Percentiles rank a stretch among this genome's conserved stretches.
Conservation (phyloP, 208 protist genomes). For the Crithidia expoeki region DNA sequence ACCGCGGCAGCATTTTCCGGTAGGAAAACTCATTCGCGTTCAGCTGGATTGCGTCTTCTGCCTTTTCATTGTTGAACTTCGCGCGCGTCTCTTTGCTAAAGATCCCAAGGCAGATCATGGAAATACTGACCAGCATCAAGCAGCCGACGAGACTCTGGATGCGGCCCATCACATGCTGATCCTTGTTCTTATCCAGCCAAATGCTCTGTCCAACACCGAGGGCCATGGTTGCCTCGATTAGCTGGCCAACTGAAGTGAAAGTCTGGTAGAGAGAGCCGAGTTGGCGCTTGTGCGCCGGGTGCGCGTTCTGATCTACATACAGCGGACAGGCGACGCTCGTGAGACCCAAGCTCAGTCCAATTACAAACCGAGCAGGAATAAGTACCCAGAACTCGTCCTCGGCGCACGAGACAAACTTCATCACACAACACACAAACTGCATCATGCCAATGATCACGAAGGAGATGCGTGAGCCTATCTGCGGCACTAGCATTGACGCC, state of each 20-base stretch:
- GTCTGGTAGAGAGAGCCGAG: constrained; percentile 81
- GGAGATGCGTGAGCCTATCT: constrained; percentile 54
- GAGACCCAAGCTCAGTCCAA: constrained; percentile 72
- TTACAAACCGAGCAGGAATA: constrained; percentile 64
- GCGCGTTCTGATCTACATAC: constrained; percentile 76
- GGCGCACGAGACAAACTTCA: constrained; percentile 60
- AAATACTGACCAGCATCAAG: constrained; percentile 56
- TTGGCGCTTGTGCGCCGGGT: constrained; percentile 47
- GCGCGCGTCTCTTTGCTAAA: constrained; percentile 17
- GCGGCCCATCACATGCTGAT: constrained; percentile 53
- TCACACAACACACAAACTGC: constrained; percentile 47
- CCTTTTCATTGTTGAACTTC: constrained; percentile 24
- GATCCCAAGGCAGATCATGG: constrained; percentile 58
- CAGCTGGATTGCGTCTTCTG: constrained; percentile 5
- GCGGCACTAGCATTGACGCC: constrained; percentile 39
- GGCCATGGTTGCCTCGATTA: constrained; percentile 66
- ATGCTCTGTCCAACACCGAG: constrained; percentile 60
- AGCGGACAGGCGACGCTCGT: constrained; percentile 64
- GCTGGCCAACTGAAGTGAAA: constrained; percentile 82
- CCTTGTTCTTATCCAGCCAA: constrained; percentile 23
- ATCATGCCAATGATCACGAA: constrained; percentile 68
- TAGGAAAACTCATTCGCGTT: constrained; percentile 57
- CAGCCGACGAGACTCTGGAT: constrained; percentile 72
- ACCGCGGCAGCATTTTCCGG: constrained; percentile 45
- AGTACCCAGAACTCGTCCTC: constrained; percentile 75